Evolutionary conservation across 257 asterid species (phyloP).

Genomic region (Lavandula angustifolia): DNA sequence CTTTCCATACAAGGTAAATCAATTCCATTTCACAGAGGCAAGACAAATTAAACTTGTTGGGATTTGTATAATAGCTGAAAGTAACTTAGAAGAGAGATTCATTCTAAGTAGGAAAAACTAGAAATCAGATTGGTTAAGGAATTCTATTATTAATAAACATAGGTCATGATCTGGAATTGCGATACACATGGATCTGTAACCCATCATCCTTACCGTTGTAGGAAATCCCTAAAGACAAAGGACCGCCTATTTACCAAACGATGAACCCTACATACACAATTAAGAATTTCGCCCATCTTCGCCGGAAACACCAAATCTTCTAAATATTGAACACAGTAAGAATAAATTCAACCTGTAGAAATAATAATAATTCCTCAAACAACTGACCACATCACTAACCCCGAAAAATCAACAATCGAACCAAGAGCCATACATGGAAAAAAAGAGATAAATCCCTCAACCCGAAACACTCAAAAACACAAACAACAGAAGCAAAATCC

Average conservation of each 20-base stretch:
- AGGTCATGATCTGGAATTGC: conserved; percentile 1
- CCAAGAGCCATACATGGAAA: neutral
- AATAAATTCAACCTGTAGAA: neutral
- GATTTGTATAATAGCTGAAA: conserved; percentile 5
- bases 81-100: neutral
- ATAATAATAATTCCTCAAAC: neutral
- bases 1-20: neutral
- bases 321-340: neutral
- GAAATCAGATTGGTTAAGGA: neutral
- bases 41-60: neutral
- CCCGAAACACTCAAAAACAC: conserved; percentile 14
- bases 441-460: neutral
- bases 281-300: neutral
- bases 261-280: too few relatives aligned
- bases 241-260: too few relatives aligned
- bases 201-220: neutral
- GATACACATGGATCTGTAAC: conserved; percentile 7
- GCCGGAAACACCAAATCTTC: neutral
- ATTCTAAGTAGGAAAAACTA: neutral
- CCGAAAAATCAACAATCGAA: conserved; percentile 14
- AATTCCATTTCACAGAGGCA: neutral
- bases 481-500: neutral
- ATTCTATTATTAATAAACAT: neutral
- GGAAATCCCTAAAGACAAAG: neutral
- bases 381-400: neutral